These are phyloP conservation scores for Davidsoniella australis DNA, from an alignment of 2,329 filamentous ascomycete genomes.

Conservation along the genomic window DNA sequence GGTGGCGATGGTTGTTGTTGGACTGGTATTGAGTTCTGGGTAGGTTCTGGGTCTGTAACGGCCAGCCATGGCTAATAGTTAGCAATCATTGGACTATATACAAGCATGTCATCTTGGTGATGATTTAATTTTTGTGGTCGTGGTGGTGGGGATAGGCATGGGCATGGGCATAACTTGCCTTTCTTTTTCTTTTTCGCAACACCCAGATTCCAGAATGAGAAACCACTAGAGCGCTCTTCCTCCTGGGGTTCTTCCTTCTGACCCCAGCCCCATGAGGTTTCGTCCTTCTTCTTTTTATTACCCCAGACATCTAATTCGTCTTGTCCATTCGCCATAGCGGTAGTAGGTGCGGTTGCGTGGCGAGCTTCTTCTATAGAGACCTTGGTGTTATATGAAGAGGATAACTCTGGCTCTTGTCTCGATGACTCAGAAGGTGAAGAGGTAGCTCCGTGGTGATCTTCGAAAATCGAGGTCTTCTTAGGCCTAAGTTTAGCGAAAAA, in stretches of 20 bases:
- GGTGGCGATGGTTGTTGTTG: not conserved
- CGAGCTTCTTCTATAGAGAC: conserved; percentile 7
- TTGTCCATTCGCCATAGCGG: not conserved
- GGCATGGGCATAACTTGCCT: not conserved
- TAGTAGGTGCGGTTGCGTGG: not conserved
- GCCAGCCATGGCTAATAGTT: too few species aligned
- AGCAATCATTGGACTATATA: not conserved
- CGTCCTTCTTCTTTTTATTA: conserved; percentile 3
- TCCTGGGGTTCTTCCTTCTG: conserved; percentile 5
- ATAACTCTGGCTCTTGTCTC: conserved; percentile 5
- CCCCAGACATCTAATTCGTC: not conserved
- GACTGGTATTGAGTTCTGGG: not conserved
- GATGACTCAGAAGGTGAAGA: conserved; percentile 8
- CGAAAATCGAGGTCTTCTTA: conserved; percentile 4
- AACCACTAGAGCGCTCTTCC: conserved; percentile 5
- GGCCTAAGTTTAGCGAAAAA: conserved; percentile 7
- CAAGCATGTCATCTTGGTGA: not conserved
- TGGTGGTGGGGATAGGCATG: not conserved
- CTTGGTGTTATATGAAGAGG: conserved; percentile 7
- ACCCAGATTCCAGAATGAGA: conserved; percentile 3
- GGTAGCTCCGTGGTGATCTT: conserved; percentile 3
- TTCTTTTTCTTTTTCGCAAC: conserved; percentile 7
- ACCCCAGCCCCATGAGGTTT: conserved; percentile 6
- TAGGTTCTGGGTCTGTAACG: conserved; percentile 3
- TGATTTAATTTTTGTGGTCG: not conserved